Evolutionary conservation across 306 rosid genomes (phyloP).

Genomic region (Cyclanthera cordifolia): DNA sequence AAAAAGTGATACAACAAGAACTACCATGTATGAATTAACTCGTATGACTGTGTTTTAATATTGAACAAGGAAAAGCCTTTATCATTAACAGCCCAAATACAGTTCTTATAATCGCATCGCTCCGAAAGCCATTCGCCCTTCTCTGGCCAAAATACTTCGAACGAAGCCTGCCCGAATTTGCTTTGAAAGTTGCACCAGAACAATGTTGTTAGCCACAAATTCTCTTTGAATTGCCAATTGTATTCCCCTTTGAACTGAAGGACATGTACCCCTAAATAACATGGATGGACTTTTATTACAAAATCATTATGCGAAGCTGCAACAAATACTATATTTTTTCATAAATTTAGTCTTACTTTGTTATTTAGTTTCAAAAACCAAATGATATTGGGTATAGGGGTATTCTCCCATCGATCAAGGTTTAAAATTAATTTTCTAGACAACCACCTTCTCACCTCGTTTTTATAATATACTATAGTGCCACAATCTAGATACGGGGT

Average conservation of each 20-base stretch:
- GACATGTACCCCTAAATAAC: not conserved
- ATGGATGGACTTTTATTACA: no score
- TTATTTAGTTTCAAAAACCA: no score
- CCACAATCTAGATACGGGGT: no score
- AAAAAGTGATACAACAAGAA: no score
- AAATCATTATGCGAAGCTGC: no score
- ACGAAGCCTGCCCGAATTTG: not conserved
- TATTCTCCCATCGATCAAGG: no score
- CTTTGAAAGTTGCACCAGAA: not conserved
- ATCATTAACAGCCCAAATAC: not conserved
- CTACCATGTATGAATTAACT: not conserved
- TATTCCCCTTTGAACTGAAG: not conserved
- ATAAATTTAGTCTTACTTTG: no score
- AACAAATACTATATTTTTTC: no score
- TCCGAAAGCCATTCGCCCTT: not conserved
- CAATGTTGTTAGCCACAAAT: not conserved
- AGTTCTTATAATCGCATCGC: not conserved
- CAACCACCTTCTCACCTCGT: no score
- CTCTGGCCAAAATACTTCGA: not conserved
- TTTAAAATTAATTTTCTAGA: no score
- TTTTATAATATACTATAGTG: no score
- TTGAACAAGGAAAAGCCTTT: not conserved
- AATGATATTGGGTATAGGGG: no score
- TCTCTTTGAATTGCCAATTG: not conserved
- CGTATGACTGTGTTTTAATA: not conserved